phyloP scores from a whole-genome alignment of 306 rosid genomes.

The Castanospermum australe region DNA sequence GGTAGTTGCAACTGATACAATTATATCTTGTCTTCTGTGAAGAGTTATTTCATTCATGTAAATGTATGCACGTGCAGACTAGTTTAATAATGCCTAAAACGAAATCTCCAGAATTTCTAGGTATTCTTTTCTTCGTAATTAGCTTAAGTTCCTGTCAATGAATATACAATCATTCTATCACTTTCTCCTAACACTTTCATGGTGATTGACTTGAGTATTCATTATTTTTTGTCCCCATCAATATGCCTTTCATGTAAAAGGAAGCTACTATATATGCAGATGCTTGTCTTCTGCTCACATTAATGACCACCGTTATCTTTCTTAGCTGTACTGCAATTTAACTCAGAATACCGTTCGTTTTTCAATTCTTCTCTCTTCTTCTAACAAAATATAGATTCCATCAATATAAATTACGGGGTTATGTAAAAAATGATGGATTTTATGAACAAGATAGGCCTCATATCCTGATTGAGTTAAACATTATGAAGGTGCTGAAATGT shows the following conservation, averaged over 20 bases:
- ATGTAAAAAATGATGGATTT: conserved; percentile 2
- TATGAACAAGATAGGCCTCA: conserved; percentile 16
- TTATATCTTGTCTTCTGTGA: conserved; percentile 20
- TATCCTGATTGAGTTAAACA: neutral
- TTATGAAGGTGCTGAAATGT: conserved; percentile 6
- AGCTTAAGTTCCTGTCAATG: neutral
- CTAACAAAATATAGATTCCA: neutral
- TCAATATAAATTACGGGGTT: neutral
- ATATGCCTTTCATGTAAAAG: neutral
- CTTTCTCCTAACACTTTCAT: neutral
- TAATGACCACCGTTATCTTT: neutral
- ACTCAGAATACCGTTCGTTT: neutral
- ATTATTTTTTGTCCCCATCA: conserved; percentile 1
- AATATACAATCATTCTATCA: neutral
- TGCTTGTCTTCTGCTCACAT: neutral
- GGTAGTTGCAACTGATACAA: neutral
- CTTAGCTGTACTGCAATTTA: neutral
- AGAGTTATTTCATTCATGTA: conserved; percentile 12
- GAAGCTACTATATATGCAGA: neutral
- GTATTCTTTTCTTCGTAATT: neutral
- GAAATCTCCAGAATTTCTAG: neutral
- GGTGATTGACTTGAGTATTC: neutral
- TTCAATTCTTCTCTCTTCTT: neutral
- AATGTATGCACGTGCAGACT: neutral
- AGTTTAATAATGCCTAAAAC: conserved; percentile 1